Percentiles rank a stretch among this genome's conserved stretches.
phyloP scores from a whole-genome alignment of 345 rosid species.

The Bretschneidera sinensis region DNA sequence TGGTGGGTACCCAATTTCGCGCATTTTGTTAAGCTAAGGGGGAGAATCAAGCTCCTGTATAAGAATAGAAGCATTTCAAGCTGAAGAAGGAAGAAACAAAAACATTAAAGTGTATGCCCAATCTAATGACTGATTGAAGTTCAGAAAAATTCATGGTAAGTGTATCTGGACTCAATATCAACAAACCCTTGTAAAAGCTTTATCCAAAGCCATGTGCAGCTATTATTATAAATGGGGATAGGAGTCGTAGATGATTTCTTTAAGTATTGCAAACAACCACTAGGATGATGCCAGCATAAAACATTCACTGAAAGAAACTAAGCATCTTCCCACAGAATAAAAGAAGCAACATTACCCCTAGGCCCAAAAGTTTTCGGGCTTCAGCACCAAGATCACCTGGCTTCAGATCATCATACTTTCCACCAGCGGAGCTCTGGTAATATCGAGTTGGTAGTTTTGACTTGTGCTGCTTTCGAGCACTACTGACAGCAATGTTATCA shows the following conservation, averaged over 20 bases:
- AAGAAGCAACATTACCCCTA: slow-evolving; percentile 50
- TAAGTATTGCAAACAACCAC: background rate
- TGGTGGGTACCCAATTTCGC: slow-evolving; percentile 92
- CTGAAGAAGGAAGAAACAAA: no score
- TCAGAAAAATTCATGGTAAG: no score
- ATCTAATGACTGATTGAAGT: no score
- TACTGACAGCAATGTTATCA: slow-evolving; percentile 66
- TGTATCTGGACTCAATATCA: no score
- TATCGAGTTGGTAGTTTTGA: slow-evolving; percentile 61
- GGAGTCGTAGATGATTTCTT: background rate
- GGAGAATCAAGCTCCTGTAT: slow-evolving; percentile 96
- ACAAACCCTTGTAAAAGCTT: no score
- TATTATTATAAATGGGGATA: no score
- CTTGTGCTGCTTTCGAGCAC: slow-evolving; percentile 76
- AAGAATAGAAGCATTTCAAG: no score
- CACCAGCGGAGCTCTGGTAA: slow-evolving; percentile 60
- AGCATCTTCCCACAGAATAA: background rate
- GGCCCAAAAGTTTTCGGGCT: slow-evolving; percentile 70
- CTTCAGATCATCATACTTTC: slow-evolving; percentile 82
- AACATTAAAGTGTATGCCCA: no score
- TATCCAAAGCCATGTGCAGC: no score
- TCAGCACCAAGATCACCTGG: slow-evolving; percentile 83
- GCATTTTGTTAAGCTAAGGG: slow-evolving; percentile 96
- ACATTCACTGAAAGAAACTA: background rate
- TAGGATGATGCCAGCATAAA: background rate